Conservation (phyloP, 768 basidiomycete genomes). For the Lyophyllum shimeji region DNA sequence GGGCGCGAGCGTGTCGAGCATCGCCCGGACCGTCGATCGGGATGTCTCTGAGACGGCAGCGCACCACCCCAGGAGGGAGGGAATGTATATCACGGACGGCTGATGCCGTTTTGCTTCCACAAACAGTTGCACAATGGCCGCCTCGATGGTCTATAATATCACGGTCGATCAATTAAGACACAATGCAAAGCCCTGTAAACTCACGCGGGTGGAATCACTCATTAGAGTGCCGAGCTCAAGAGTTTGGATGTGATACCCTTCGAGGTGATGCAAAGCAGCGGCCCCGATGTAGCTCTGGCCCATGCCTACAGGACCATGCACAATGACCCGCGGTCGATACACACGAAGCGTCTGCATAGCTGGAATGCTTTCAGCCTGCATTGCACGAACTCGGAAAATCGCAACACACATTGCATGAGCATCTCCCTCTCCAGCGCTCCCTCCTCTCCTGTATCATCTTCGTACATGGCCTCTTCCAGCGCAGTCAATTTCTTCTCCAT, state of each 20-base stretch:
- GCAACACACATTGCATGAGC: constrained; percentile 73
- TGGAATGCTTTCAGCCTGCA: constrained; percentile 29
- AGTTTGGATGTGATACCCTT: constrained; percentile 94
- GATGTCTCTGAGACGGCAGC: constrained; percentile 81
- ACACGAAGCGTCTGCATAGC: constrained; percentile 91
- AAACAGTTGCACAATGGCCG: constrained; percentile 92
- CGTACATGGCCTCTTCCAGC: constrained; percentile 93
- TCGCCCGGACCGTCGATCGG: constrained; percentile 80
- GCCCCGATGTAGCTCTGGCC: constrained; percentile 90
- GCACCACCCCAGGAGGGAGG: constrained; percentile 85
- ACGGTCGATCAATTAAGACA: constrained; percentile 1
- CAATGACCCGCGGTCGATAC: constrained; percentile 83
- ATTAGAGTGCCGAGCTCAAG: constrained; percentile 88
- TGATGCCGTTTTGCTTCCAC: constrained; percentile 97
- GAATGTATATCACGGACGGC: constrained; percentile 94
- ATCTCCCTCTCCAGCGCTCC: constrained; percentile 88
- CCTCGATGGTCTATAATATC: constrained; percentile 71
- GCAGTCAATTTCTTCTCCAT: constrained; percentile 78
- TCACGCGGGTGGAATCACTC: constrained; percentile 84
- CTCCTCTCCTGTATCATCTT: constrained; percentile 72
- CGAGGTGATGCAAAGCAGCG: constrained; percentile 89
- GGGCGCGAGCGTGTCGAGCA: constrained; percentile 89
- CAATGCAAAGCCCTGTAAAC: constrained; percentile 20
- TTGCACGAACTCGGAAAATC: not conserved
- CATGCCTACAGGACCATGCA: constrained; percentile 84